phyloP scores from a whole-genome alignment of 306 rosid genomes.

The Alnus glutinosa region DNA sequence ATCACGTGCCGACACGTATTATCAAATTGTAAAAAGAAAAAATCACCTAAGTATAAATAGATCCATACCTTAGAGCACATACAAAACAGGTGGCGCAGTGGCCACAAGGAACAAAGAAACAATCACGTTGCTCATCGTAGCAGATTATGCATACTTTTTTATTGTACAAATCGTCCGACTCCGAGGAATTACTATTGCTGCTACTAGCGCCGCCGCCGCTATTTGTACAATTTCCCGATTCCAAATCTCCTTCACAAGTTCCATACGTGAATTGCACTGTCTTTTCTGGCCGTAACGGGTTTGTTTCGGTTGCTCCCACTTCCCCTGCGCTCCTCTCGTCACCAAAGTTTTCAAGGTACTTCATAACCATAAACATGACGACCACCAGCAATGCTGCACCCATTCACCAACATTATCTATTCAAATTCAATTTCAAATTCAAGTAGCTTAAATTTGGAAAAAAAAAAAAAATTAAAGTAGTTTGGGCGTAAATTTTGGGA shows the following conservation, averaged over 20 bases:
- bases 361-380: slow-evolving; percentile 20
- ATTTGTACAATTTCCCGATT: slow-evolving; percentile 15
- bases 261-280: slow-evolving; percentile 27
- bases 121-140: slow-evolving; percentile 38
- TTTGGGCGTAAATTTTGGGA: neutral
- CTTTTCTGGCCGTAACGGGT: slow-evolving; percentile 24
- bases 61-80: slow-evolving; percentile 38
- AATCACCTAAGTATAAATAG: neutral
- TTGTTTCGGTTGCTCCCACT: slow-evolving; percentile 18
- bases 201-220: neutral
- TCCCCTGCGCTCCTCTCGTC: neutral
- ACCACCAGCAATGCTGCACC: slow-evolving; percentile 28
- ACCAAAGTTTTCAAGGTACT: slow-evolving; percentile 2
- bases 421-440: too few species aligned
- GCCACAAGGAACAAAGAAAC: slow-evolving; percentile 51
- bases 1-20: too few species aligned
- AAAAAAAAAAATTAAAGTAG: neutral
- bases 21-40: neutral
- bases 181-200: slow-evolving; percentile 10
- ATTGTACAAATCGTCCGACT: slow-evolving; percentile 38
- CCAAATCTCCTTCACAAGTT: slow-evolving; percentile 28
- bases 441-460: too few species aligned
- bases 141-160: slow-evolving; percentile 43
- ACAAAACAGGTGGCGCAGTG: slow-evolving; percentile 43
- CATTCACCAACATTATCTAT: neutral